Base-by-base conservation (phyloP, 768 basidiomycete species). In the Mycena pura region DNA sequence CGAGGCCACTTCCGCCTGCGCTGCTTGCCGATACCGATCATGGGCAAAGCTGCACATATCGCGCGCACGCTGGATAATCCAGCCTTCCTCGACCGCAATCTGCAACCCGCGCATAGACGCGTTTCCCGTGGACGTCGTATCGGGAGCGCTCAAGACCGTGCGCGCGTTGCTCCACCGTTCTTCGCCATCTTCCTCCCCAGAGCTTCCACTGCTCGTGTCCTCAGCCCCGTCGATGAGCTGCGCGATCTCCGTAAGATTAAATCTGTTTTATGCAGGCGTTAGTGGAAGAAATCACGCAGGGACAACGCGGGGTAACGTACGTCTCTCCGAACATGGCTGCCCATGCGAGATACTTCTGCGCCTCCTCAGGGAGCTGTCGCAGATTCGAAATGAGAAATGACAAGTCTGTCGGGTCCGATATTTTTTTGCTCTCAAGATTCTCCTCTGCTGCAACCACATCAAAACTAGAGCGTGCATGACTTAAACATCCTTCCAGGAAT, bases 21-120 rank as follows among this genome's bases (percentile, higher is more conserved):
- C 88, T 10, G 89, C 89, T 72, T 90, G 89, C 9, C 89, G 82
- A 73, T 90, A 92, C 43, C 89, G 79, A 69, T 91, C 89, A 72
- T 92, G 89, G 4, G 87, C 78, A 72, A 90, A 90, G 66, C 84
- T 87, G 72, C 88, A 90, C 88, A 90, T 89, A 66, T 91, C 89
- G 32, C 89, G 77, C 5, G 87, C 89, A 47, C 87, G 77, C 57
- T 89, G 87, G 6, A 88, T 84, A 10, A 92, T 77, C 89, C 89
- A 92, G 2, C 90, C 90, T 70, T 91, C 89, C 1, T 84, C 74
- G 19, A 90, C 81, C 2, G 88, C 89, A 17, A 81, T 72, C 69
- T 91, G 89, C 32, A 89, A 76, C 5, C 89, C 89, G 21, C 84
- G 84, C 80, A 91, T 89, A 3, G 88, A 88, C 19, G 79, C 75